Conservation (phyloP, 108 stramenopile species). For the Cyclostephanos tholiformis region DNA sequence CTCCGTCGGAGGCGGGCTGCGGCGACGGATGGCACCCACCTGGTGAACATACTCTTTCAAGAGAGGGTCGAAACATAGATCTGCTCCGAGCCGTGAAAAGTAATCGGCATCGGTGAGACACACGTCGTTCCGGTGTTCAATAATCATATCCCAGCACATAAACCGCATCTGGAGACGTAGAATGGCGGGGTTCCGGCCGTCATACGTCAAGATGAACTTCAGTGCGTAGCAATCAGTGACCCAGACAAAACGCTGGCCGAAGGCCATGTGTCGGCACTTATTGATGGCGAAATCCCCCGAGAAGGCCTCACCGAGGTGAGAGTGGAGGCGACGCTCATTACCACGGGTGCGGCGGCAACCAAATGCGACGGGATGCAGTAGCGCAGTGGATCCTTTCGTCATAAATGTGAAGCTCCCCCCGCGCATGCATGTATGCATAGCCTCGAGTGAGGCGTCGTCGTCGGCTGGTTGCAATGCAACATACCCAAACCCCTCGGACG, state of each 20-base stretch:
- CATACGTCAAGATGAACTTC: slow-evolving; percentile 9
- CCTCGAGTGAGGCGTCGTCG: background rate
- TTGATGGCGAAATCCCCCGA: background rate
- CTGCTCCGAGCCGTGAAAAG: background rate
- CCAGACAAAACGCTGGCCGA: background rate
- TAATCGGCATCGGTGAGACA: background rate
- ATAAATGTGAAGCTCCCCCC: background rate
- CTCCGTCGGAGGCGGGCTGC: too few relatives aligned
- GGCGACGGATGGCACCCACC: too few relatives aligned
- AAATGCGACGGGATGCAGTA: background rate
- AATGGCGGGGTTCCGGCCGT: background rate
- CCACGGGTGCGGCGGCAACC: background rate
- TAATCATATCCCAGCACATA: background rate
- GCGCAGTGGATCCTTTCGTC: background rate
- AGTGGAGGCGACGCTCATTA: slow-evolving; percentile 1
- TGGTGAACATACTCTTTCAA: background rate
- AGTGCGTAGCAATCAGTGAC: slow-evolving; percentile 13
- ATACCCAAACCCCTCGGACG: background rate
- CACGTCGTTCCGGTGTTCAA: background rate
- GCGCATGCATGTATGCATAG: background rate
- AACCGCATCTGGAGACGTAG: too few relatives aligned
- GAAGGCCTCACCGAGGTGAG: slow-evolving; percentile 18
- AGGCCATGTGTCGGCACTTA: background rate
- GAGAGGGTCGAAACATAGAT: background rate
- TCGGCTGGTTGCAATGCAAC: background rate